Percentiles rank a stretch among this genome's conserved stretches.
phyloP scores from a whole-genome alignment of 75 land plant species.

The Ceratopteris richardii region DNA sequence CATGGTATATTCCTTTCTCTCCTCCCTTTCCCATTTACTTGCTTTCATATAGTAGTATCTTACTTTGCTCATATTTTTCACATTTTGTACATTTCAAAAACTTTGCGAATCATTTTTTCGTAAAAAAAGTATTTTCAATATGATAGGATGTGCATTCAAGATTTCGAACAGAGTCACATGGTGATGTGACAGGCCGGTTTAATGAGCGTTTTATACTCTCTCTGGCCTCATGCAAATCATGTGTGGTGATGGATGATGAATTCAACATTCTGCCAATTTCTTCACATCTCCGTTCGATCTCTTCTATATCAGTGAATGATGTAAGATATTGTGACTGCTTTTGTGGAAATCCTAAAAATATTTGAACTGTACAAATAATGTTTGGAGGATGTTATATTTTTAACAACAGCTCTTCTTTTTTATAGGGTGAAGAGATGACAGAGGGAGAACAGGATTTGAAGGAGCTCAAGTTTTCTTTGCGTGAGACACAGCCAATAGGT shows the following conservation, averaged over 20 bases:
- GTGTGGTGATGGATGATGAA: conserved; percentile 97
- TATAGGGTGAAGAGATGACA: conserved; percentile 73
- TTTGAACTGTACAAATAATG: background rate
- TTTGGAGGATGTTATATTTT: background rate
- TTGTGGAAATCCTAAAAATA: background rate
- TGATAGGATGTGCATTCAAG: conserved; percentile 96
- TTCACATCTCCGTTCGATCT: conserved; percentile 68
- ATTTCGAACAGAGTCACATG: conserved; percentile 91
- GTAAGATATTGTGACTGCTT: conserved; percentile 28
- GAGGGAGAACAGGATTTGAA: conserved; percentile 66
- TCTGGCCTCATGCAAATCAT: conserved; percentile 88
- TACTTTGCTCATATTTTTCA: too few relatives aligned
- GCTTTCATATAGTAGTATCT: too few relatives aligned
- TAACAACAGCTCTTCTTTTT: too few relatives aligned
- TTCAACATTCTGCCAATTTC: conserved; percentile 86
- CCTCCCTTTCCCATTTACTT: too few relatives aligned
- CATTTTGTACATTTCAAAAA: too few relatives aligned
- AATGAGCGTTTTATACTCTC: conserved; percentile 95
- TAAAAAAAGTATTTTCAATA: background rate
- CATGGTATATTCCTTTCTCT: conserved; percentile 91
- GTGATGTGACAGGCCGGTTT: conserved; percentile 63
- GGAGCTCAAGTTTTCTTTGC: conserved; percentile 73
- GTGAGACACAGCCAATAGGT: conserved; percentile 82
- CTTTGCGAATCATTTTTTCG: background rate
- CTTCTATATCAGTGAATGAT: conserved; percentile 51